Evolutionary conservation across 495 filamentous ascomycete genomes (phyloP).

Genomic region (Apiosordaria backusii): DNA sequence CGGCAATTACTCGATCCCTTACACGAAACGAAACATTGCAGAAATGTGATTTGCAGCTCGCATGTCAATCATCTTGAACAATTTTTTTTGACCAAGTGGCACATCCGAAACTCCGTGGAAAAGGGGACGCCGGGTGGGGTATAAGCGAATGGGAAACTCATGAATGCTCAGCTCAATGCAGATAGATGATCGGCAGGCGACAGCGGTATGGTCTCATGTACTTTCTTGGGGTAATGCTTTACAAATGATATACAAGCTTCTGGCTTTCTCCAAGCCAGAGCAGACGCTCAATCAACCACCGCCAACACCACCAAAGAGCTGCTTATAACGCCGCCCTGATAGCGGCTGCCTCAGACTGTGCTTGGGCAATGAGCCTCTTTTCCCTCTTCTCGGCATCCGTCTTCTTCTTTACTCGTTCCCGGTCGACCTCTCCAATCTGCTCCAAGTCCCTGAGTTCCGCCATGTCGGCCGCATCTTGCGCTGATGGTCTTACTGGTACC

Average conservation of each 20-base stretch:
- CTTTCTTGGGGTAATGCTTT: constrained; percentile 18
- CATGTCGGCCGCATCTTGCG: constrained; percentile 58
- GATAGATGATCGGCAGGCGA: too few species aligned
- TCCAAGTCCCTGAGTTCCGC: constrained; percentile 56
- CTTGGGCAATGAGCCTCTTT: constrained; percentile 41
- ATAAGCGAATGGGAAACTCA: neutral
- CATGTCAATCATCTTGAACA: neutral
- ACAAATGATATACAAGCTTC: constrained; percentile 28
- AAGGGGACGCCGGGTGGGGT: neutral
- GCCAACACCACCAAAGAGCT: neutral
- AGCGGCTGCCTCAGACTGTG: constrained; percentile 31
- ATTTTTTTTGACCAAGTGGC: neutral
- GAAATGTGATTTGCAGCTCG: neutral
- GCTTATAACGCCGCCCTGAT: constrained; percentile 24
- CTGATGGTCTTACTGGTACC: constrained; percentile 52
- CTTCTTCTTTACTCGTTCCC: constrained; percentile 56
- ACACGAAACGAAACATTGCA: neutral
- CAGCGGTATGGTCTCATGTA: neutral
- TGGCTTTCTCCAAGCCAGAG: constrained; percentile 3
- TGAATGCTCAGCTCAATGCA: too few species aligned
- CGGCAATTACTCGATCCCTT: neutral
- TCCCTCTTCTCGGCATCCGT: constrained; percentile 62
- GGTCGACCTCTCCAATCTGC: constrained; percentile 51
- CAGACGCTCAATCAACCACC: neutral
- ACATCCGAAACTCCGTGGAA: neutral